Base-by-base conservation (phyloP, 805 yeast genomes). In the Yamadazyma laniorum region DNA sequence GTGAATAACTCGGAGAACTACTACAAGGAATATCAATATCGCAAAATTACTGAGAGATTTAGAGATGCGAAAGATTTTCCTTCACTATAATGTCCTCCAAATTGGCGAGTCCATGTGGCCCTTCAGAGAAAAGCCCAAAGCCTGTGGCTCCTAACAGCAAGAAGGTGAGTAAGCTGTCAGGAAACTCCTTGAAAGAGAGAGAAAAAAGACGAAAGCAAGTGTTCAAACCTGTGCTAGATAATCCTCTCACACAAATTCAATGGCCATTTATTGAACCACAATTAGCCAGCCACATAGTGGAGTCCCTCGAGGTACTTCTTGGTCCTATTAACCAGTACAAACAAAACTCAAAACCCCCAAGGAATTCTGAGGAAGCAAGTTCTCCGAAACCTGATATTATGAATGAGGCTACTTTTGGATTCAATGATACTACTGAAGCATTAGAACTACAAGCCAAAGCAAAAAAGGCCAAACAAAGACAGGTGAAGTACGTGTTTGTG, bases 161-260 rank as follows among this genome's bases (percentile, higher is more conserved):
- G 18, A 34, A 39, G 31, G 41, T 33, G n/a, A 32, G 6, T 25
- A 40, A 35, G 29, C 50, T 32, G 6, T 40, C 34, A 33, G 34
- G 44, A 32, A 42, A 28, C 13, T 75, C 82, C 0, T 38, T 80
- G 11, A 77, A 73, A 44, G 72, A 69, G 16, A 42, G 69, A 2
- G 83, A 79, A 35, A 61, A 63, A 45, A 72, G 69, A 52, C 63
- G 75, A 37, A 67, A 72, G 44, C 80, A 78, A 44, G 77, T 80
- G 6, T 78, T 77, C 58, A 80, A 77, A 55, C 86, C 89, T 0
- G 61, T 82, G 2, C 60, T 82, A 15, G 81, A 80, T 19, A 79
- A 78, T 43, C 87, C 89, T 2, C 80, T 65, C 50, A 73, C 83
- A 0, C 70, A 69, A 34, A 64, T 72, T 6, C 58, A 51, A 25